These are phyloP conservation scores for Phlebiopsis flavidoalba DNA, from an alignment of 768 basidiomycete species.

Conservation along the genomic window DNA sequence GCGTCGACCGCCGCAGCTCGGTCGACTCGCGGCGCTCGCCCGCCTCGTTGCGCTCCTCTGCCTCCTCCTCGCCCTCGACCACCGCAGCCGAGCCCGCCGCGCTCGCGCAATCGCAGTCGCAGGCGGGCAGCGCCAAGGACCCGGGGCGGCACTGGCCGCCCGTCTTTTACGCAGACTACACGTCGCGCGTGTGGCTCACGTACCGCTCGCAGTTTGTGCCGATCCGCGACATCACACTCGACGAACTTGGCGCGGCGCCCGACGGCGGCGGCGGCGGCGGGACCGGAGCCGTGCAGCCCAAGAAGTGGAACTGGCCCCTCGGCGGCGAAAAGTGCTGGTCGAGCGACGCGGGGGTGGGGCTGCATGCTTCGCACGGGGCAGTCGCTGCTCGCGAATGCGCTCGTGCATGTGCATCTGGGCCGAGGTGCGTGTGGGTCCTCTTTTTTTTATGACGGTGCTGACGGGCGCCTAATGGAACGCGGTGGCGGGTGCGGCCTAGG, in stretches of 20 bases:
- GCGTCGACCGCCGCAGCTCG: slow-evolving; percentile 28
- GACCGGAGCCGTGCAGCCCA: slow-evolving; percentile 37
- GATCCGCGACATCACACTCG: slow-evolving; percentile 60
- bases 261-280: slow-evolving; percentile 11
- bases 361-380: slow-evolving; percentile 91
- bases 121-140: slow-evolving; percentile 31
- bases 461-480: too few relatives aligned
- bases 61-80: slow-evolving; percentile 32
- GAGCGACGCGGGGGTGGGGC: slow-evolving; percentile 84
- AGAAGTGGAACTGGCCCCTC: slow-evolving; percentile 60
- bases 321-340: slow-evolving; percentile 76
- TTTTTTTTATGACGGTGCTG: too few relatives aligned
- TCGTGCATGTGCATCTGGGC: slow-evolving; percentile 72
- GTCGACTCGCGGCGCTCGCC: slow-evolving; percentile 38
- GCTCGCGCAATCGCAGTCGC: slow-evolving; percentile 35
- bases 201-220: slow-evolving; percentile 86
- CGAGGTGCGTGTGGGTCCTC: slow-evolving; percentile 44
- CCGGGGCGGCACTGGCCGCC: slow-evolving; percentile 66
- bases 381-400: slow-evolving; percentile 72
- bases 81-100: background rate
- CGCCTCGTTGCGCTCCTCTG: slow-evolving; percentile 40
- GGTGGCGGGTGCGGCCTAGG: too few relatives aligned
- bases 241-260: slow-evolving; percentile 35
- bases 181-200: slow-evolving; percentile 84
- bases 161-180: slow-evolving; percentile 85